These are phyloP conservation scores for Chimonanthus salicifolius DNA, from an alignment of 164 flowering plant genomes.

Conservation along the genomic window DNA sequence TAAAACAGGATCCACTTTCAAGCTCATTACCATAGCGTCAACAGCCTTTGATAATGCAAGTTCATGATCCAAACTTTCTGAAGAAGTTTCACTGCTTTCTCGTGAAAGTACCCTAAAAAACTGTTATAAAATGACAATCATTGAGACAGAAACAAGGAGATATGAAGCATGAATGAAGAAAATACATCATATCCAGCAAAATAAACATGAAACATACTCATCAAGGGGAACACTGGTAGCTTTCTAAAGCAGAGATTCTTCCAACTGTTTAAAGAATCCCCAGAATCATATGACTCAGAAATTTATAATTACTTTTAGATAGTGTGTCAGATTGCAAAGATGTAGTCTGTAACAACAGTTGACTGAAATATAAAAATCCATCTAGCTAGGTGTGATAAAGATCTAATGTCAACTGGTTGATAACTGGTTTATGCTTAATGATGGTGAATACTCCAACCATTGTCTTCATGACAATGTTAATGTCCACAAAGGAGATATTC, in stretches of 20 bases:
- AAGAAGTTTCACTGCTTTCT: conserved; percentile 43
- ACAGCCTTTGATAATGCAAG: conserved; percentile 66
- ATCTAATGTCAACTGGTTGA: too few species aligned
- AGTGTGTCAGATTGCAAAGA: too few species aligned
- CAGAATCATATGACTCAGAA: neutral
- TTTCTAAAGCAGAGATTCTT: neutral
- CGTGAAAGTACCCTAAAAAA: conserved; percentile 73
- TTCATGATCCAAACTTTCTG: conserved; percentile 50
- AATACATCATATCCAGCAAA: neutral
- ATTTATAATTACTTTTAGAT: too few species aligned
- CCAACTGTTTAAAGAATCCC: neutral
- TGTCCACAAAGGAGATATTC: too few species aligned
- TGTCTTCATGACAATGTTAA: too few species aligned
- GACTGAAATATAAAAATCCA: too few species aligned
- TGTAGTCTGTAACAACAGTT: too few species aligned
- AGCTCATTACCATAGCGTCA: conserved; percentile 54
- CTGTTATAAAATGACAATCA: conserved; percentile 24
- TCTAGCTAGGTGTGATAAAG: too few species aligned
- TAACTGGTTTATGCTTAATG: too few species aligned
- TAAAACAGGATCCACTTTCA: conserved; percentile 40
- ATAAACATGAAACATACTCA: neutral
- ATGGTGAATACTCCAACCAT: too few species aligned
- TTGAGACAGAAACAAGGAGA: neutral
- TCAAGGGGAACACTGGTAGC: neutral
- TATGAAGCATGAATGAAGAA: neutral